Percentiles rank a stretch among this genome's conserved stretches.
Conservation (phyloP, 192 early-diverging fungal genomes). For the Dimargaris verticillata region DNA sequence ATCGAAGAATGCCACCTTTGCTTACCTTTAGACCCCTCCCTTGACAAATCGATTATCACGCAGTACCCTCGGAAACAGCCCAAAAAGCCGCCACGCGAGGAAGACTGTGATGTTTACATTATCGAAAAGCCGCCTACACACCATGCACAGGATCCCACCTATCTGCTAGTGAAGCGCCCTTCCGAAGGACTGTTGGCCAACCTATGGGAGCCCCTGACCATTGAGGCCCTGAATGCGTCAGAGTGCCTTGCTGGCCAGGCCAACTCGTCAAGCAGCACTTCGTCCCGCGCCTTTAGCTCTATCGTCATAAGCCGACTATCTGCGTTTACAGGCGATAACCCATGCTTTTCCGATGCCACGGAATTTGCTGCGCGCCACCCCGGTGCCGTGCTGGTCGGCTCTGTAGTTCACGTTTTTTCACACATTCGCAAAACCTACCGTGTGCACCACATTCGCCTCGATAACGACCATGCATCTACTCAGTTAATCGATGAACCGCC, state of each 20-base stretch:
- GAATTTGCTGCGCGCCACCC: too few species aligned
- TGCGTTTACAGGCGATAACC: background rate
- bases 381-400: background rate
- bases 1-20: conserved; percentile 13
- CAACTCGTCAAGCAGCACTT: background rate
- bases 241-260: background rate
- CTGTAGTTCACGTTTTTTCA: conserved; percentile 6
- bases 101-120: conserved; percentile 20
- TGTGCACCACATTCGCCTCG: background rate
- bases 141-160: background rate
- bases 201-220: conserved; percentile 9
- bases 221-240: background rate
- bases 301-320: background rate
- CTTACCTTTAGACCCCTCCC: background rate
- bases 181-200: conserved; percentile 6
- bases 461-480: background rate
- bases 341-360: background rate
- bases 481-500: background rate
- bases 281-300: background rate
- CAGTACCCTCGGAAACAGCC: conserved; percentile 38
- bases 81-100: conserved; percentile 43
- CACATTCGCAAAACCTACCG: conserved; percentile 4
- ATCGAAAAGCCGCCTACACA: background rate
- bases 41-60: conserved; percentile 7
- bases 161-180: background rate